Evolutionary conservation across 2,329 filamentous ascomycete genomes (phyloP).

Genomic region (Paraconiothyrium brasiliense): DNA sequence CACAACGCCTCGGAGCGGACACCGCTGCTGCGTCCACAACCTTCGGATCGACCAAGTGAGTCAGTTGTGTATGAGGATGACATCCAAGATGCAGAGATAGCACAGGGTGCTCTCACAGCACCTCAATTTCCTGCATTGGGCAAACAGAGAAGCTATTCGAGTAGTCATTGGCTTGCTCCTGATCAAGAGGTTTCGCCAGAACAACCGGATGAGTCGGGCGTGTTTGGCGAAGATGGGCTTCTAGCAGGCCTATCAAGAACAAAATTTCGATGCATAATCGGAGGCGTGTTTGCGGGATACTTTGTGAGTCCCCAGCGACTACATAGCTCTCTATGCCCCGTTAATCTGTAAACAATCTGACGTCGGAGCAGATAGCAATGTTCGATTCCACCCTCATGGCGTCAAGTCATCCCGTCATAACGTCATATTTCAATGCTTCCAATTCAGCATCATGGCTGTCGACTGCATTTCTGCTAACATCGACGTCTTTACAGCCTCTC

Average conservation of each 20-base stretch:
- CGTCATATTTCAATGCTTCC: constrained; percentile 79
- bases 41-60: constrained; percentile 23
- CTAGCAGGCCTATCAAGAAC: constrained; percentile 44
- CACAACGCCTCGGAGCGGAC: constrained; percentile 41
- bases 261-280: constrained; percentile 50
- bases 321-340: neutral
- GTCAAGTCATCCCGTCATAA: constrained; percentile 81
- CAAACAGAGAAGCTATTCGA: constrained; percentile 35
- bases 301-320: constrained; percentile 42
- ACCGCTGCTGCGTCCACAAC: constrained; percentile 38
- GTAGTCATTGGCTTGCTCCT: constrained; percentile 36
- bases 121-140: constrained; percentile 32
- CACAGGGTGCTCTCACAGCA: constrained; percentile 33
- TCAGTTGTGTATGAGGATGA: constrained; percentile 36
- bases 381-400: constrained; percentile 87
- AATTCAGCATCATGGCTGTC: constrained; percentile 86
- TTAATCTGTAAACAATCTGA: constrained; percentile 50
- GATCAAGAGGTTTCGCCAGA: constrained; percentile 27
- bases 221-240: constrained; percentile 43
- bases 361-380: constrained; percentile 43
- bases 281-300: constrained; percentile 48
- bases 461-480: constrained; percentile 80
- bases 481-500: constrained; percentile 78
- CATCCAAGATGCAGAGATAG: constrained; percentile 31
- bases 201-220: constrained; percentile 32